Conservation (phyloP, 106 monocot species). For the Dendrobium catenatum region DNA sequence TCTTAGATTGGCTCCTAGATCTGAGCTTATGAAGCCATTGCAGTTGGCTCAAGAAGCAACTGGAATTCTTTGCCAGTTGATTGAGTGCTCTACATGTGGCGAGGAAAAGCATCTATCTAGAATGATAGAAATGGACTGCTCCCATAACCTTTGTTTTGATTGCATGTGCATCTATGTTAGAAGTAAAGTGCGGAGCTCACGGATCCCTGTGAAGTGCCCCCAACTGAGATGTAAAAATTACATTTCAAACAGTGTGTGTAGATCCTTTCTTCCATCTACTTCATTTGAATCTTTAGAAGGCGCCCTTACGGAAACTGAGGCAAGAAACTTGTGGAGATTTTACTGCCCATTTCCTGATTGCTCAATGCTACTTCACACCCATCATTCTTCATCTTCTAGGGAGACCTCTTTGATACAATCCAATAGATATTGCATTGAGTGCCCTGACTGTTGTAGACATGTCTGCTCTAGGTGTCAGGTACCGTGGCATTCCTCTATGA, state of each 20-base stretch:
- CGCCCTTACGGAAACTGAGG: conserved; percentile 18
- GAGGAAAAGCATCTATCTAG: conserved; percentile 33
- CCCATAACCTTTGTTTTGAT: conserved; percentile 39
- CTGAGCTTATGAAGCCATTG: conserved; percentile 43
- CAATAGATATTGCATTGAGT: conserved; percentile 34
- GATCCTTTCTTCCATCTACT: conserved; percentile 34
- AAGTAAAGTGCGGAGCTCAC: conserved; percentile 18
- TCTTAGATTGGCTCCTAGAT: conserved; percentile 44
- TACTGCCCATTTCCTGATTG: conserved; percentile 69
- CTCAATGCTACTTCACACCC: conserved; percentile 24
- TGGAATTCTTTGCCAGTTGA: conserved; percentile 22
- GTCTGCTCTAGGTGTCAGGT: conserved; percentile 53
- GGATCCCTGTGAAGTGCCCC: conserved; percentile 37
- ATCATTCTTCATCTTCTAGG: conserved; percentile 18
- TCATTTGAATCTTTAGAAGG: conserved; percentile 29
- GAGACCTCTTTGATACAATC: conserved; percentile 43
- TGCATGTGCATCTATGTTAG: conserved; percentile 34
- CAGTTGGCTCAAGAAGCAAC: conserved; percentile 59
- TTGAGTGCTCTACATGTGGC: conserved; percentile 34
- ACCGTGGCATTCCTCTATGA: conserved; percentile 73
- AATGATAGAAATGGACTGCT: conserved; percentile 33
- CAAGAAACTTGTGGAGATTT: conserved; percentile 22
- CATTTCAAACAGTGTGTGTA: conserved; percentile 29
- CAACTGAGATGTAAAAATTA: conserved; percentile 27
- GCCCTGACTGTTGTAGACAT: conserved; percentile 59